Base-by-base conservation (phyloP, 495 filamentous ascomycete genomes). In the Penicillium lagena region DNA sequence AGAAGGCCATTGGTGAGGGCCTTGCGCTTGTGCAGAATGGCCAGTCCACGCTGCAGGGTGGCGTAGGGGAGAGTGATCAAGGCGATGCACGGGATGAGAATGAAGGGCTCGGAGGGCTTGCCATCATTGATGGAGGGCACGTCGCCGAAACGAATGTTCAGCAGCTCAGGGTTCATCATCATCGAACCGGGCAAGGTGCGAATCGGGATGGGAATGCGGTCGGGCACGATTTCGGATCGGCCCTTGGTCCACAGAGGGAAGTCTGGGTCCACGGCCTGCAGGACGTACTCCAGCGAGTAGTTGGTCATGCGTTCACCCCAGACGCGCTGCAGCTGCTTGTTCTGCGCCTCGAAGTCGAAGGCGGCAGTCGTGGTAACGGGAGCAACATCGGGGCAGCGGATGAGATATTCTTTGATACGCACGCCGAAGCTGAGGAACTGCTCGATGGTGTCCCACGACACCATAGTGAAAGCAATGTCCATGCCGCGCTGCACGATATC, bases 371-470 rank as follows among this genome's bases (percentile, higher is more conserved):
- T 6, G 22, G 22, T 22, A 3, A 22, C 22, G 22, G 22, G 22
- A 22, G 22, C 22, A 22, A 22, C 22, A 4, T 22, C 22, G 22
- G 6, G 22, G 22, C 22, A 22, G 22, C 22, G 22, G 22, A 52
- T 13, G n/a, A 56, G 28, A 44, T 51, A 66, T 7, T 50, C 42
- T 1, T 37, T 22, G 4, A 52, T 37, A 12, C 15, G 37, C 12
- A 64, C 37, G 5, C 56, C 58, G 29, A 64, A 64, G 12, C 51
- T 46, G 7, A 68, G 40, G 11, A 61, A 39, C 7, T 50, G 28
- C 37, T 67, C 64, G 30, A 62, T 37, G 10, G 51, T 70, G 1
- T 57, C 54, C 59, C 55, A 64, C 29, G 45, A 40, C 3, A 68
- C 37, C 1, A 59, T 36, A 4, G 46, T 50, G 3, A 59, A 7